Evolutionary conservation across 1,284 basidiomycete species (phyloP).

Genomic region (Neolentinus lepideus): DNA sequence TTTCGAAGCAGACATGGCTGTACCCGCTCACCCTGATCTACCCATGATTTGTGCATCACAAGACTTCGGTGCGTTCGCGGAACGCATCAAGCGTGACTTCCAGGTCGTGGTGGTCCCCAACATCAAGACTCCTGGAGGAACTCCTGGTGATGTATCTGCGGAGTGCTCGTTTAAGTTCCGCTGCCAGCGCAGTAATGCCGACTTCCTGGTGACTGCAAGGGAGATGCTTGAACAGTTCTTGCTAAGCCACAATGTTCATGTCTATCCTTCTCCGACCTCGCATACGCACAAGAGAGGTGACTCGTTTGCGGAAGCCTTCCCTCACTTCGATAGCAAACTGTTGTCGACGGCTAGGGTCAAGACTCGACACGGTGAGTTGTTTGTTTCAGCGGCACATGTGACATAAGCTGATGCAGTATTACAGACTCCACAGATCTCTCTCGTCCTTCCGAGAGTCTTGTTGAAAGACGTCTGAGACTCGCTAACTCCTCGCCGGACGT

Average conservation of each 20-base stretch:
- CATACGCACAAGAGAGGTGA: constrained; percentile 79
- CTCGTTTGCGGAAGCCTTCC: constrained; percentile 92
- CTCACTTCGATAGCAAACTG: constrained; percentile 95
- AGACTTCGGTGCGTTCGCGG: constrained; percentile 80
- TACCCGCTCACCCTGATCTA: constrained; percentile 80
- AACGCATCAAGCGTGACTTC: constrained; percentile 89
- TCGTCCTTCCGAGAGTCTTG: constrained; percentile 58
- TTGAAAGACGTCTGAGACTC: constrained; percentile 72
- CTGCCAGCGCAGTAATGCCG: constrained; percentile 90
- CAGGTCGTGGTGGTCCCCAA: constrained; percentile 86
- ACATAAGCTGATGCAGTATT: not conserved
- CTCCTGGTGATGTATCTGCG: constrained; percentile 13
- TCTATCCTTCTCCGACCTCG: constrained; percentile 68
- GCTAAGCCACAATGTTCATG: constrained; percentile 74
- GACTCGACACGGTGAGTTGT: constrained; percentile 2
- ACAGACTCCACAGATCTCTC: constrained; percentile 72
- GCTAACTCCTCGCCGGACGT: constrained; percentile 91
- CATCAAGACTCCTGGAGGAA: constrained; percentile 41
- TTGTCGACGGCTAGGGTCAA: constrained; percentile 59
- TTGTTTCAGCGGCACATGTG: constrained; percentile 5
- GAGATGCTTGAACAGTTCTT: constrained; percentile 94
- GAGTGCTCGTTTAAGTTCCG: constrained; percentile 95
- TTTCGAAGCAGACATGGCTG: constrained; percentile 92
- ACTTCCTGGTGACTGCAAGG: constrained; percentile 84
- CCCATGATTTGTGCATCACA: constrained; percentile 65